phyloP scores from a whole-genome alignment of 108 stramenopile species.

The Seminavis robusta region DNA sequence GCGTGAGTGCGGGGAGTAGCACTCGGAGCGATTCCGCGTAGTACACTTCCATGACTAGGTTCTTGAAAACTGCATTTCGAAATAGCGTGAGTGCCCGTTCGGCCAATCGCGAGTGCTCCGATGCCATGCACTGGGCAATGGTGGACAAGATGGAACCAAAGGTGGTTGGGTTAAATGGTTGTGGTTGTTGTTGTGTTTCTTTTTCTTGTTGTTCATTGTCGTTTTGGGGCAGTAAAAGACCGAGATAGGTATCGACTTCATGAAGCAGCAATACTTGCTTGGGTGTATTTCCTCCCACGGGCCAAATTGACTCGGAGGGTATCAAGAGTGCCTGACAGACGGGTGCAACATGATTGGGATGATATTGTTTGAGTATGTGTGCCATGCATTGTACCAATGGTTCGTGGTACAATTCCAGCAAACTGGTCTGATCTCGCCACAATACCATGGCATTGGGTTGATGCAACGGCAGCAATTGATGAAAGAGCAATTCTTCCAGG shows the following conservation, averaged over 20 bases:
- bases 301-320: constrained; percentile 76
- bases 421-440: constrained; percentile 80
- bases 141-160: constrained; percentile 8
- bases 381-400: constrained; percentile 68
- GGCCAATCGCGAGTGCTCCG: constrained; percentile 75
- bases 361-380: constrained; percentile 31
- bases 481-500: constrained; percentile 52
- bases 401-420: constrained; percentile 79
- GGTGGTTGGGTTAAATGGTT: constrained; percentile 19
- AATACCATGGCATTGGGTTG: constrained; percentile 75
- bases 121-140: constrained; percentile 66
- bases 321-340: constrained; percentile 45
- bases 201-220: constrained; percentile 2
- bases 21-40: constrained; percentile 32
- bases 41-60: constrained; percentile 30
- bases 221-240: constrained; percentile 24
- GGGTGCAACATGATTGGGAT: constrained; percentile 22
- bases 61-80: constrained; percentile 49
- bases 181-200: no score
- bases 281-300: constrained; percentile 63
- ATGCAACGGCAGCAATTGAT: constrained; percentile 75
- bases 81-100: constrained; percentile 71
- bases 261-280: constrained; percentile 77
- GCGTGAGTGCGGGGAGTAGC: no score
- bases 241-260: constrained; percentile 76